A percentile compares a stretch with the other conserved stretches of the same genome.
Conservation (phyloP, 2,329 filamentous ascomycete genomes). For the Aurifilum marmelostoma region DNA sequence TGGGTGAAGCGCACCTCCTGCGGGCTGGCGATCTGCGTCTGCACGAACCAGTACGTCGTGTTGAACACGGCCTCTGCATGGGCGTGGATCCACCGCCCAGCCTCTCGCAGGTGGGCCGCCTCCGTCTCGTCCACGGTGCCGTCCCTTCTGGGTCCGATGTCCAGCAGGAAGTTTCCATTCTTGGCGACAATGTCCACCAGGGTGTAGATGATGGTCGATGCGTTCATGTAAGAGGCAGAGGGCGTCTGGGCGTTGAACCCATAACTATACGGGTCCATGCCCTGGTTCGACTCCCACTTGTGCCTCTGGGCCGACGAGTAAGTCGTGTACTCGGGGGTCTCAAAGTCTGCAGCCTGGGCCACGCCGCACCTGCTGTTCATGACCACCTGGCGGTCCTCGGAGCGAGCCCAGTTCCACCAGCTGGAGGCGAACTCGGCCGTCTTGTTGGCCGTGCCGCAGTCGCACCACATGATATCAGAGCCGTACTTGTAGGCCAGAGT, state of each 20-base stretch:
- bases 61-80: conserved; percentile 62
- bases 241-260: conserved; percentile 62
- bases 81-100: conserved; percentile 56
- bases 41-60: conserved; percentile 57
- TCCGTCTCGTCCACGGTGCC: conserved; percentile 56
- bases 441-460: conserved; percentile 47
- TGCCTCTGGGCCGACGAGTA: conserved; percentile 53
- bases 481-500: conserved; percentile 47
- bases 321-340: conserved; percentile 61
- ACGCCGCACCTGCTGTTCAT: conserved; percentile 62
- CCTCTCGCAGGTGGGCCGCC: conserved; percentile 50
- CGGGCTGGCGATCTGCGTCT: conserved; percentile 41
- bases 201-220: conserved; percentile 48
- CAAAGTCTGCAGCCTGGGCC: conserved; percentile 55
- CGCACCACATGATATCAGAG: conserved; percentile 56
- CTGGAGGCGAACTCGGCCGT: conserved; percentile 45
- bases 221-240: conserved; percentile 54
- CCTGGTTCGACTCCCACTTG: conserved; percentile 64
- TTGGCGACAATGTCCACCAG: conserved; percentile 58
- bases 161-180: conserved; percentile 60
- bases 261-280: conserved; percentile 64
- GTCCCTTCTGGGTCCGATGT: conserved; percentile 59
- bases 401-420: conserved; percentile 47
- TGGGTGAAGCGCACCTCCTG: conserved; percentile 49
- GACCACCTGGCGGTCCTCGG: conserved; percentile 50